Evolutionary conservation across 139 green algal species (phyloP).

Genomic region (Mychonastes homosphaera): DNA sequence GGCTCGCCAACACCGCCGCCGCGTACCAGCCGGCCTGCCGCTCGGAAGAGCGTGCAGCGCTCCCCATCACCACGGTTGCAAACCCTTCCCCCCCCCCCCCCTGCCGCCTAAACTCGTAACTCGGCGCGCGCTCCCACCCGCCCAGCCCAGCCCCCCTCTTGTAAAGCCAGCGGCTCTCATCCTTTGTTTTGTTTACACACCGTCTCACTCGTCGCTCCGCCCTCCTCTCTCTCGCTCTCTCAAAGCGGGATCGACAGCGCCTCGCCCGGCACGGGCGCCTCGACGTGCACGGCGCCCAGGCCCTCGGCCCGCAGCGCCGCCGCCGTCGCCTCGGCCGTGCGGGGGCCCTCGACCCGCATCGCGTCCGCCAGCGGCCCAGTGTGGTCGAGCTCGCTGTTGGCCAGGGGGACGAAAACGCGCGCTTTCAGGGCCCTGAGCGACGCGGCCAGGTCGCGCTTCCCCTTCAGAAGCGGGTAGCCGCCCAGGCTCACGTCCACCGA

Average conservation of each 20-base stretch:
- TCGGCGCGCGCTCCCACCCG: no score
- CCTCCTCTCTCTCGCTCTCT: no score
- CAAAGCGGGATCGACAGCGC: conserved; percentile 24
- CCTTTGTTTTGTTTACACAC: no score
- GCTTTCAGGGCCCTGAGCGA: background rate
- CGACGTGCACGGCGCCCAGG: conserved; percentile 9
- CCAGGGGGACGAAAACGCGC: conserved; percentile 42
- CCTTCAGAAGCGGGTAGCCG: background rate
- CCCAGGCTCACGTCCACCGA: background rate
- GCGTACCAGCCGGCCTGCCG: no score
- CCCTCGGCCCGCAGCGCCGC: conserved; percentile 8
- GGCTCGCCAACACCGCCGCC: no score
- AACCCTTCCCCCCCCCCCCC: no score
- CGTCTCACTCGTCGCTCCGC: no score
- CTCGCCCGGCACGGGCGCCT: conserved; percentile 28
- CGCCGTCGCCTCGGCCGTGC: background rate
- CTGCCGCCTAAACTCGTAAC: no score
- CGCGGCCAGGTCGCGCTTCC: background rate
- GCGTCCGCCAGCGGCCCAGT: conserved; percentile 14
- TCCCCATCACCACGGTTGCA: no score
- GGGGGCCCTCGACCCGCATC: conserved; percentile 9
- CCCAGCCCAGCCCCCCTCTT: no score
- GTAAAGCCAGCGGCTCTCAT: no score
- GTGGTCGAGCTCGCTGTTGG: conserved; percentile 52
- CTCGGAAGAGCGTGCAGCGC: no score